phyloP scores from a whole-genome alignment of 192 early-diverging fungal species.

The Geranomyces michiganensis region DNA sequence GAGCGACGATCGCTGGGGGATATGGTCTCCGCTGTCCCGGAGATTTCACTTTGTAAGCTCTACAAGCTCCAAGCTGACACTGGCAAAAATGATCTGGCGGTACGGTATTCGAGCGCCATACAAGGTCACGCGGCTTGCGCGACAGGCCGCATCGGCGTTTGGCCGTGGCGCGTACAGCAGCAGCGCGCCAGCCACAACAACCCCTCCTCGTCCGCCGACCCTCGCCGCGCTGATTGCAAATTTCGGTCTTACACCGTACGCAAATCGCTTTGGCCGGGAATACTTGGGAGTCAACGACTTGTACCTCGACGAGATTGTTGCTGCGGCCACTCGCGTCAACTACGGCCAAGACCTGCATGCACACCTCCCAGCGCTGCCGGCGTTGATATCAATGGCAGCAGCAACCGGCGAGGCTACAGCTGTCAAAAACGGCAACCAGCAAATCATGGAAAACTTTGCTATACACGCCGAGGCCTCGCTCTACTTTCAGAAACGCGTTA shows the following conservation, averaged over 20 bases:
- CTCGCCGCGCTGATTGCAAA: background rate
- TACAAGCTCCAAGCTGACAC: background rate
- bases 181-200: background rate
- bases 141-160: slow-evolving; percentile 13
- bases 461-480: background rate
- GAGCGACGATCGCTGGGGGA: slow-evolving; percentile 8
- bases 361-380: slow-evolving; percentile 2
- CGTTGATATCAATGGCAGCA: slow-evolving; percentile 28
- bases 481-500: background rate
- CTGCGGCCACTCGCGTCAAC: slow-evolving; percentile 25
- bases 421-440: slow-evolving; percentile 28
- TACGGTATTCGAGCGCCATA: slow-evolving; percentile 16
- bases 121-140: slow-evolving; percentile 8
- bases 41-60: slow-evolving; percentile 24
- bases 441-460: slow-evolving; percentile 22
- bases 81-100: slow-evolving; percentile 25
- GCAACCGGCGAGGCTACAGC: slow-evolving; percentile 14
- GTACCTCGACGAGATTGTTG: slow-evolving; percentile 22
- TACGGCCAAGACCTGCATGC: slow-evolving; percentile 26
- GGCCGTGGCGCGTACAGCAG: slow-evolving; percentile 18
- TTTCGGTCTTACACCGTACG: background rate
- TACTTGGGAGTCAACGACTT: slow-evolving; percentile 14
- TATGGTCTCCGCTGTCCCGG: slow-evolving; percentile 4
- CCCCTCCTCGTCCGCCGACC: background rate
- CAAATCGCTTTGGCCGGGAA: background rate